Base-by-base conservation (phyloP, 306 rosid genomes). In the Lathyrus sativus region DNA sequence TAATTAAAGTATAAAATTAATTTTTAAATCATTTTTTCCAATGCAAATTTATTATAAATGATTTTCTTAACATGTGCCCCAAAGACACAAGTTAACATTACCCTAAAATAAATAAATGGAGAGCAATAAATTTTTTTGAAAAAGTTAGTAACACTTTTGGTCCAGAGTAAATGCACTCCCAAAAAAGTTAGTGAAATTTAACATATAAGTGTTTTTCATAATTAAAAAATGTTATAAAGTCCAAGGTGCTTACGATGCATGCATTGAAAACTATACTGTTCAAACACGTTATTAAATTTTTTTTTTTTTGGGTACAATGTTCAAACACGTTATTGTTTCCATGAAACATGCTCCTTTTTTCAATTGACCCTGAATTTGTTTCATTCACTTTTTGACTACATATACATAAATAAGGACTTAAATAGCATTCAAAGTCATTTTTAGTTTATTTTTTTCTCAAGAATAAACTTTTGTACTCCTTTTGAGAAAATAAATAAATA, bases 241-340 rank as follows among this genome's bases (percentile, higher is more conserved):
- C 43, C 5, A 76, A 68, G 71, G 74, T 48, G 70, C 42, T 74
- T 64, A 13, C 58, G 18, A 71, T 70, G 78, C 75, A 71, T 68
- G 70, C 74, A 71, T 75, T 72, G 59, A 41, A 67, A 76, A 57
- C 24, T 68, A 33, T 50, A 73, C 68, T 49, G 74, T 51, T 55
- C 71, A 50, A 57, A 29, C 68, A 81, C 74, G 80, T 78, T 77
- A 60, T 63, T 19, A 60, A 19, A 0, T 19, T 59, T 73, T 77
- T 24, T 24, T 1, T 24, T 24, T 24, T 24, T 24, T 0, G 2
- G 26, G 26, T 24, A 2, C 26, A 24, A 24, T 26, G 29, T 26
- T 26, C 71, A 51, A 63, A 29, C 68, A 81, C 74, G 80, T 78
- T 77, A 61, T 64, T 19, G 65, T 59, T 73, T 74, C 65, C 56